phyloP scores from a whole-genome alignment of 306 rosid species.

The Amphicarpaea edgeworthii region DNA sequence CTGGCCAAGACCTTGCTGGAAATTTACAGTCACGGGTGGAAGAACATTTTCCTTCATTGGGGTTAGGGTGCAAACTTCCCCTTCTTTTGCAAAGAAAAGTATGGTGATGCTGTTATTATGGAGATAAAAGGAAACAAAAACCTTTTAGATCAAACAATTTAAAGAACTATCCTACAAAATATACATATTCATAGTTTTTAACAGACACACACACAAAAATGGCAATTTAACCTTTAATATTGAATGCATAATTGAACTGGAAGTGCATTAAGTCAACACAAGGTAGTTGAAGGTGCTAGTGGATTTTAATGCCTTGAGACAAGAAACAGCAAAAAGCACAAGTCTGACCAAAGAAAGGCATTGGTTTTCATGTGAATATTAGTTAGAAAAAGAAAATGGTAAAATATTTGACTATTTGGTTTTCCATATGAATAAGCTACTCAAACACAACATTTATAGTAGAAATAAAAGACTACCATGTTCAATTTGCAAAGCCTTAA shows the following conservation, averaged over 20 bases:
- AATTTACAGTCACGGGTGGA: conserved; percentile 72
- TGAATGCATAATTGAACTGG: neutral
- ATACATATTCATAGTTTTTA: neutral
- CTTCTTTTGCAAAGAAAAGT: conserved; percentile 94
- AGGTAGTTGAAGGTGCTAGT: neutral
- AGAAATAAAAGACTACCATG: conserved; percentile 9
- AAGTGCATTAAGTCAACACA: conserved; percentile 1
- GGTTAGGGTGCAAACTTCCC: conserved; percentile 74
- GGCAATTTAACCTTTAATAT: neutral
- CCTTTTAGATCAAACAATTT: conserved; percentile 40
- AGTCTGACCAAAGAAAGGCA: neutral
- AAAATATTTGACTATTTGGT: neutral
- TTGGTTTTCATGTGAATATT: neutral
- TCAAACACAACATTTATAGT: neutral
- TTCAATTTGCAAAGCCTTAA: neutral
- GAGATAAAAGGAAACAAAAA: conserved; percentile 45
- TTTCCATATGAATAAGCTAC: neutral
- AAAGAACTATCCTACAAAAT: conserved; percentile 20
- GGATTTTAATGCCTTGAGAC: conserved; percentile 13
- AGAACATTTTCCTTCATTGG: conserved; percentile 66
- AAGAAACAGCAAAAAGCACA: neutral
- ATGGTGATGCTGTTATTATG: conserved; percentile 76
- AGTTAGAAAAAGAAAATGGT: neutral
- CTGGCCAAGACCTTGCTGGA: conserved; percentile 94
- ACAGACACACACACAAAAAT: neutral